Evolutionary conservation across 1,284 basidiomycete genomes (phyloP), one percentile per base, ranked within the genome.

Genomic region (Erythrobasidium hasegawianum): DNA sequence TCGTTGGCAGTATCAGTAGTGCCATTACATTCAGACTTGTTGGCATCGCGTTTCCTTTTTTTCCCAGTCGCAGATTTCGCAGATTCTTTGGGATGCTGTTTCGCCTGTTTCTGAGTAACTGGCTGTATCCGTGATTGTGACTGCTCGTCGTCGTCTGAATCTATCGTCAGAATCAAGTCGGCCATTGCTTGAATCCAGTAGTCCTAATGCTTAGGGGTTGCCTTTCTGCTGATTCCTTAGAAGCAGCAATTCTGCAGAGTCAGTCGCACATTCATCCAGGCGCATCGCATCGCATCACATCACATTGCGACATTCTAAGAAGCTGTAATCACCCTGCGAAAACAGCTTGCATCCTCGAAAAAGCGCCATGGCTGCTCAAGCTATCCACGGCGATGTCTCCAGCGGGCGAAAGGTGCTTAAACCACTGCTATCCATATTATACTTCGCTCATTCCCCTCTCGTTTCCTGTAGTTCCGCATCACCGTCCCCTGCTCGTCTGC

Each of bases 111-210:
- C 52, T 55, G 26, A 40, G n/a, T 14, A 0, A 24, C 29, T 14
- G 39, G 20, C 54, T 40, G 58, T 47, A 27, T 26, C 11, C 9
- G 64, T 33, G 39, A 47, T 74, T 67, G 66, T 20, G 49, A 71
- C 72, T 58, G 69, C 54, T 62, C 82, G 74, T 90, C 88, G 24
- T 80, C 80, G 72, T 89, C 89, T 33, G 89, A 90, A 71, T 88
- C 87, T 65, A 91, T 82, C 0, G 89, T 91, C 84, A 87, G 84
- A 54, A 90, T 80, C 79, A 87, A 88, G 76, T 89, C 87, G n/a
- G 76, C 72, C 61, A 72, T 74, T 38, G 2, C 54, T 20, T 5
- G 22, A 20, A n/a, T 4, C 14, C 45, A 20, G 57, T 16, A 43
- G n/a, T n/a, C n/a, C n/a, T n/a, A n/a, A n/a, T n/a, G 57, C 3